phyloP scores from a whole-genome alignment of 1,139 yeast species.

The Pichia sp. region DNA sequence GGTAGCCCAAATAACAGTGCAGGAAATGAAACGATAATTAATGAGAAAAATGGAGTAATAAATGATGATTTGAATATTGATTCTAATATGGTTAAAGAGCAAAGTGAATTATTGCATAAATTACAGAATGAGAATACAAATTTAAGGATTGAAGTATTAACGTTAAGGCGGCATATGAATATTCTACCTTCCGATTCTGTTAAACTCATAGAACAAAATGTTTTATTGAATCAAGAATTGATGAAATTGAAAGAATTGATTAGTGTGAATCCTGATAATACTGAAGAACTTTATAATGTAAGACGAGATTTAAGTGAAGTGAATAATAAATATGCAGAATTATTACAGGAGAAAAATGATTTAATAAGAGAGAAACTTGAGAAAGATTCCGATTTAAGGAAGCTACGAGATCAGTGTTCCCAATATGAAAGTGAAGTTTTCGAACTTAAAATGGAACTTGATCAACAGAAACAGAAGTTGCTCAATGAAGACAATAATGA shows the following conservation, averaged over 20 bases:
- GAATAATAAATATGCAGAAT: constrained; percentile 4
- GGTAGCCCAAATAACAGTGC: constrained; percentile 1
- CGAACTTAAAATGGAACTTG: constrained; percentile 6
- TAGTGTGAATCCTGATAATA: constrained; percentile 4
- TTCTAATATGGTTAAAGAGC: constrained; percentile 46
- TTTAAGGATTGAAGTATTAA: constrained; percentile 50
- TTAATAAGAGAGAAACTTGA: constrained; percentile 16
- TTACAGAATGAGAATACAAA: constrained; percentile 57
- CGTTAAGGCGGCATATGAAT: constrained; percentile 43
- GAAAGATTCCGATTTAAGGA: constrained; percentile 19
- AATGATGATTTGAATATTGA: constrained; percentile 10
- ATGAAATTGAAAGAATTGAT: constrained; percentile 2
- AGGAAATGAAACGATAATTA: constrained; percentile 8
- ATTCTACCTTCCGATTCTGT: constrained; percentile 40
- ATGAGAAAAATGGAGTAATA: constrained; percentile 2
- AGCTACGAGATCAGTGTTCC: background rate
- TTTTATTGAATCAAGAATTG: constrained; percentile 29
- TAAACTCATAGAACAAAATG: constrained; percentile 34
- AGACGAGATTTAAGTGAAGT: constrained; percentile 2
- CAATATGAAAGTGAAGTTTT: constrained; percentile 14
- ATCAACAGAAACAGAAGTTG: background rate
- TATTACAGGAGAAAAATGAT: constrained; percentile 14
- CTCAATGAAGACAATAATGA: background rate
- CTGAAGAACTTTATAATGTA: constrained; percentile 1
- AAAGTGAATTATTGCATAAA: constrained; percentile 42